Conservation (phyloP, 371 early-diverging fungal species). For the Coemansia linderi region DNA sequence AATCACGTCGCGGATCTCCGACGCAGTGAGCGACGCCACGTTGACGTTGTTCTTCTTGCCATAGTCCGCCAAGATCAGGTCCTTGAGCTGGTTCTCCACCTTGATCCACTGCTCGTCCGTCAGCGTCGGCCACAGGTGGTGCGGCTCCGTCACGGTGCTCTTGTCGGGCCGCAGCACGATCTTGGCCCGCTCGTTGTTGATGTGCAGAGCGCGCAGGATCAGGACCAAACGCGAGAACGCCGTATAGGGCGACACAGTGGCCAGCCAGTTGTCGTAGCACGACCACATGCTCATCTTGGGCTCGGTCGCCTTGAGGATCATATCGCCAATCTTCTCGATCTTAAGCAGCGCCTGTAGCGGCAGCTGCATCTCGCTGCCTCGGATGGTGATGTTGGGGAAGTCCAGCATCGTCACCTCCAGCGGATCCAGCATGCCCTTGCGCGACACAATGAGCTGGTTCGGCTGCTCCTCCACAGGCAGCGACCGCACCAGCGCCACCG, state of each 20-base stretch:
- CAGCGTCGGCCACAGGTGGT: constrained; percentile 96
- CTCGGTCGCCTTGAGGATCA: constrained; percentile 96
- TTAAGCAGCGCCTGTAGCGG: constrained; percentile 97
- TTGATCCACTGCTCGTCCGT: constrained; percentile 98
- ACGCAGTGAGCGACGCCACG: constrained; percentile 91
- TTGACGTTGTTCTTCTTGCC: constrained; percentile 99
- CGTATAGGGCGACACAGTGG: constrained; percentile 92
- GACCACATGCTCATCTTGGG: constrained; percentile 92
- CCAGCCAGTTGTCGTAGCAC: constrained; percentile 95
- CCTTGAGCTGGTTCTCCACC: constrained; percentile 95
- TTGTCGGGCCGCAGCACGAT: constrained; percentile 93
- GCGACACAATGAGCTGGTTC: constrained; percentile 96
- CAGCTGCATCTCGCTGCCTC: constrained; percentile 93
- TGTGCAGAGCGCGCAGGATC: constrained; percentile 94
- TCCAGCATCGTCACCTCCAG: constrained; percentile 87
- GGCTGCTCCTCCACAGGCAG: constrained; percentile 98
- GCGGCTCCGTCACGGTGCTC: constrained; percentile 88
- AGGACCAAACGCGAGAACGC: constrained; percentile 97
- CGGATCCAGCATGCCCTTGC: constrained; percentile 99
- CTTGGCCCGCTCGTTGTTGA: constrained; percentile 95
- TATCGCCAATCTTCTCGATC: constrained; percentile 97
- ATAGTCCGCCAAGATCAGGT: constrained; percentile 96
- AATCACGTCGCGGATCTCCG: constrained; percentile 98
- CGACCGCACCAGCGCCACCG: constrained; percentile 97
- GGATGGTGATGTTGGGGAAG: constrained; percentile 98